A percentile compares a stretch with the other conserved stretches of the same genome.
phyloP scores from a whole-genome alignment of 805 yeast genomes.

The Zygosaccharomyces rouxii region DNA sequence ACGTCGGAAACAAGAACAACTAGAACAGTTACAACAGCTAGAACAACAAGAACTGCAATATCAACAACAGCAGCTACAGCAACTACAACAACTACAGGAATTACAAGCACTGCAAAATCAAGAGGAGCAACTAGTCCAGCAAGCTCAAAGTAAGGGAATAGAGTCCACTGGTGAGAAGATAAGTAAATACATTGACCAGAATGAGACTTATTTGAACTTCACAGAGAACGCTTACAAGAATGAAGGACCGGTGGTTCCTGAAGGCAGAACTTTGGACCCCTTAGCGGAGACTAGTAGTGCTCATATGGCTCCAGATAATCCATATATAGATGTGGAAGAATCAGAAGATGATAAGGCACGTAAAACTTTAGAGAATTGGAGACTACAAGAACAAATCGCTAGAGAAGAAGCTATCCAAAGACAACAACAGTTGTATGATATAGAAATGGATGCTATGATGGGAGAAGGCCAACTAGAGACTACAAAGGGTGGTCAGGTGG shows the following conservation, averaged over 20 bases:
- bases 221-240: conserved; percentile 23
- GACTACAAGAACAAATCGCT: conserved; percentile 14
- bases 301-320: conserved; percentile 5
- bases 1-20: background rate
- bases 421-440: conserved; percentile 1
- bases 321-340: conserved; percentile 14
- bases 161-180: conserved; percentile 17
- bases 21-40: background rate
- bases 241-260: background rate
- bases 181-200: conserved; percentile 26
- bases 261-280: conserved; percentile 11
- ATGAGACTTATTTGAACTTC: conserved; percentile 29
- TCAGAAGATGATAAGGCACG: conserved; percentile 4
- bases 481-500: conserved; percentile 7
- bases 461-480: conserved; percentile 6
- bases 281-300: background rate
- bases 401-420: conserved; percentile 15
- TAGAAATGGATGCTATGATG: conserved; percentile 5
- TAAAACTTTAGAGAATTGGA: conserved; percentile 11
- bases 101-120: background rate
- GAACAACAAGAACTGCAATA: background rate
- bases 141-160: conserved; percentile 9
- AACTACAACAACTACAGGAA: background rate
- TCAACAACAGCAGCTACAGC: background rate
- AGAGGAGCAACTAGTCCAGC: background rate